phyloP scores from a whole-genome alignment of 2,329 filamentous ascomycete species.

The Ascochyta fabae region DNA sequence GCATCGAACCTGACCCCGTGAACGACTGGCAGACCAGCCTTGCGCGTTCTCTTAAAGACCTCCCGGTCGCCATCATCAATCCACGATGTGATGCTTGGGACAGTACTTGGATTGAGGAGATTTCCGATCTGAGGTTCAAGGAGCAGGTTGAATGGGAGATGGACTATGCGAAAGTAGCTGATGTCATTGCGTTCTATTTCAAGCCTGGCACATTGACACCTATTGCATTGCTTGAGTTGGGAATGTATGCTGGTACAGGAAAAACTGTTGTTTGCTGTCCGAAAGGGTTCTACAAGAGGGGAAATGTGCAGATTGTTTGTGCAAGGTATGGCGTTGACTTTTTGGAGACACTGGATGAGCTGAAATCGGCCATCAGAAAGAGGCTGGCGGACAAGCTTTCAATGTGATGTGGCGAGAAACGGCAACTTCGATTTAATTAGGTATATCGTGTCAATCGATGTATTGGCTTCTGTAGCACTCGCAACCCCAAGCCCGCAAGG shows the following conservation, averaged over 20 bases:
- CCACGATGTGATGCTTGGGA: slow-evolving; percentile 66
- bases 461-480: background rate
- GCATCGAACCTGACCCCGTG: slow-evolving; percentile 50
- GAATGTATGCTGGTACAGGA: slow-evolving; percentile 55
- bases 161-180: slow-evolving; percentile 60
- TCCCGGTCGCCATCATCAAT: slow-evolving; percentile 63
- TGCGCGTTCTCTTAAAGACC: slow-evolving; percentile 43
- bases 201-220: slow-evolving; percentile 59
- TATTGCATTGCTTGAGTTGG: slow-evolving; percentile 66
- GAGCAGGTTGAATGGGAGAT: slow-evolving; percentile 69
- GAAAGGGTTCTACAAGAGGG: slow-evolving; percentile 63
- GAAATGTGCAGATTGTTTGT: slow-evolving; percentile 66
- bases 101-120: slow-evolving; percentile 62
- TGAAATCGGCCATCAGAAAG: slow-evolving; percentile 45
- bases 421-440: background rate
- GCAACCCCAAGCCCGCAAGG: background rate
- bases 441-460: background rate
- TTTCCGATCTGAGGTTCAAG: slow-evolving; percentile 57
- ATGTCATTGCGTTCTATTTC: slow-evolving; percentile 65
- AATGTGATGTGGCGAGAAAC: background rate
- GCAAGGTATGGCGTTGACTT: slow-evolving; percentile 54
- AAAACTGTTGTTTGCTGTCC: slow-evolving; percentile 62
- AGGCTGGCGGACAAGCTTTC: slow-evolving; percentile 22
- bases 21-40: slow-evolving; percentile 61
- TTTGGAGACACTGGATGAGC: slow-evolving; percentile 51